Base-by-base conservation (phyloP, 495 filamentous ascomycete species). In the Bryoglossum gracile region DNA sequence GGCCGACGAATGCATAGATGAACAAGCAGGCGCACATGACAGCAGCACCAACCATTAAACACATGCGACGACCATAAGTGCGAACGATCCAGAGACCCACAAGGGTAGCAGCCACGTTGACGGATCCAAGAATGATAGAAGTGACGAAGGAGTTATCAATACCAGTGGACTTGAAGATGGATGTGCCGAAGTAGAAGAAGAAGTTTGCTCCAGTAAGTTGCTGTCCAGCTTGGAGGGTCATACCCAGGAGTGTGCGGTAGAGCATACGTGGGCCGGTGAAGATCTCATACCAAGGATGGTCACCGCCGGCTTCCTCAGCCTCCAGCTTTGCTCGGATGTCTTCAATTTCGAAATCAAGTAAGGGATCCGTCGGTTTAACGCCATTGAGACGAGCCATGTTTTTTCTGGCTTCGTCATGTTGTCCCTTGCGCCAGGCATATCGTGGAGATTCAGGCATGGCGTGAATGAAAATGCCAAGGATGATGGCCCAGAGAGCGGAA, bases 131-230 rank as follows among this genome's bases (percentile, higher is more conserved):
- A 46, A 89, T 87, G 54, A 90, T 84, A 51, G 81, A 77, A 19
- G 83, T 87, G 21, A 84, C 67, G 66, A 80, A 87, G 53, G 72
- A 75, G 66, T 88, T 78, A 48, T 63, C 68, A 30, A 89, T 68
- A 60, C 83, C 85, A 2, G 83, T 79, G 26, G 81, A 76, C 19
- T 68, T 55, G 68, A 90, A 90, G 66, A 85, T 81, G 43, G 69
- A 77, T 53, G 83, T 85, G 38, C 84, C 83, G 62, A 86, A 89
- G 68, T 88, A 88, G 70, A 89, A 88, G 66, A 87, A 82, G 69
- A 84, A 89, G 65, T 88, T 89, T 50, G 80, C 83, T 42, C 82
- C 81, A 26, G 81, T 82, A 11, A 84, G 68, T 62, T 78, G 86
- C 61, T 89, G 85, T 22, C 85, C 62, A 33, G 74, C 68, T 65